Conservation (phyloP, 495 filamentous ascomycete genomes). For the Trichoderma erinaceum region DNA sequence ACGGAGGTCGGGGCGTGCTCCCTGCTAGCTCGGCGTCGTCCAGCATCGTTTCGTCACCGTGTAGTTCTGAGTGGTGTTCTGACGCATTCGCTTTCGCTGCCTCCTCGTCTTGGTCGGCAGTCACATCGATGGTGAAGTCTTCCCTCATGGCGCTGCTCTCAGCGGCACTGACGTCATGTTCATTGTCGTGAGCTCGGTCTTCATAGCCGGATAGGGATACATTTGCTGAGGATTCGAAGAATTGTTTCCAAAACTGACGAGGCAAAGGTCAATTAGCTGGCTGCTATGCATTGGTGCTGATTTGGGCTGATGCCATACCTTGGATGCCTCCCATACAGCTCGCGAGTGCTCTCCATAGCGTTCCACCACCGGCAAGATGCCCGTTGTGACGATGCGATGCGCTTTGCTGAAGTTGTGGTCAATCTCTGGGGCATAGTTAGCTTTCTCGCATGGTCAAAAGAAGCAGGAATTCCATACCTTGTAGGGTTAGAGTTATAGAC, state of each 20-base stretch:
- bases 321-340: constrained; percentile 93
- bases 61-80: constrained; percentile 32
- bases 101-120: constrained; percentile 32
- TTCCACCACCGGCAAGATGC: constrained; percentile 90
- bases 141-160: constrained; percentile 32
- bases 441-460: constrained; percentile 16
- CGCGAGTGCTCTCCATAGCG: constrained; percentile 92
- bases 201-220: constrained; percentile 96
- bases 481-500: constrained; percentile 89
- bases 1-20: constrained; percentile 48
- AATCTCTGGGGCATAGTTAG: constrained; percentile 59
- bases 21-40: constrained; percentile 46
- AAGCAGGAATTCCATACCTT: constrained; percentile 50
- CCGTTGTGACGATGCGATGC: constrained; percentile 91
- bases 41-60: constrained; percentile 46
- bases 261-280: neutral
- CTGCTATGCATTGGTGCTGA: constrained; percentile 18
- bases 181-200: constrained; percentile 53
- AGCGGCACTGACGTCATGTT: constrained; percentile 36
- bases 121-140: constrained; percentile 39
- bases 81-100: constrained; percentile 30
- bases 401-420: constrained; percentile 97
- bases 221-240: constrained; percentile 97
- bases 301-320: constrained; percentile 45
- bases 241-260: constrained; percentile 95